Base-by-base conservation (phyloP, 306 rosid species). In the Cyclanthera cordifolia region DNA sequence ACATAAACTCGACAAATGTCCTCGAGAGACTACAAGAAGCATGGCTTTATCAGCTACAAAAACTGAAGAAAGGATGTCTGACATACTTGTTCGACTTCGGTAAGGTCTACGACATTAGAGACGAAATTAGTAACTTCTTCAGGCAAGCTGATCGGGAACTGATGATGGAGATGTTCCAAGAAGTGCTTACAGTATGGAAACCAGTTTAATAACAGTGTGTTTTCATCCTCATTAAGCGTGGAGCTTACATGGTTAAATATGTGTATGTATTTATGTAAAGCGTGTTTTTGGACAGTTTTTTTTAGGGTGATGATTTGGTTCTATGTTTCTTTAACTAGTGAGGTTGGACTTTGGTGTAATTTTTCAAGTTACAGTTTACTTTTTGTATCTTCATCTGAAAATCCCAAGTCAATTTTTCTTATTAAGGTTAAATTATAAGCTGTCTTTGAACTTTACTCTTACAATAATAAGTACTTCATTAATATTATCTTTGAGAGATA, bases 61-160 rank as follows among this genome's bases (percentile, higher is more conserved):
- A 82, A 83, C 84, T 91, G 65, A 91, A 87, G 85, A 91, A 89
- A 85, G 95, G 92, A 12, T 91, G 97, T 53, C 72, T 91, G 75
- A 69, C 69, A 20, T 91, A 85, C 80, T 72, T 88, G 59, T 91
- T 91, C 37, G 85, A 89, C 69, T 91, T 88, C 74, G 92, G 97
- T 2, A 91, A 91, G 77, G 85, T 89, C 66, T 80, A 87, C 57
- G 97, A 91, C 74, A 75, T 91, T 16, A 77, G 79, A 77, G 85
- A 85, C 2, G 92, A 88, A 76, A 59, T 84, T 8, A 82, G 67
- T 4, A 74, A 51, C 75, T 79, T 91, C 54, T 81, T 88, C 79
- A 78, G 76, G 81, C 77, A 80, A 53, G 95, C 96, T 0, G 96
- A 91, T 67, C 79, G 86, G 83, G 97, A 89, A 53, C 78, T 91